phyloP scores from a whole-genome alignment of 2,329 filamentous ascomycete genomes.

The Madurella mycetomatis region DNA sequence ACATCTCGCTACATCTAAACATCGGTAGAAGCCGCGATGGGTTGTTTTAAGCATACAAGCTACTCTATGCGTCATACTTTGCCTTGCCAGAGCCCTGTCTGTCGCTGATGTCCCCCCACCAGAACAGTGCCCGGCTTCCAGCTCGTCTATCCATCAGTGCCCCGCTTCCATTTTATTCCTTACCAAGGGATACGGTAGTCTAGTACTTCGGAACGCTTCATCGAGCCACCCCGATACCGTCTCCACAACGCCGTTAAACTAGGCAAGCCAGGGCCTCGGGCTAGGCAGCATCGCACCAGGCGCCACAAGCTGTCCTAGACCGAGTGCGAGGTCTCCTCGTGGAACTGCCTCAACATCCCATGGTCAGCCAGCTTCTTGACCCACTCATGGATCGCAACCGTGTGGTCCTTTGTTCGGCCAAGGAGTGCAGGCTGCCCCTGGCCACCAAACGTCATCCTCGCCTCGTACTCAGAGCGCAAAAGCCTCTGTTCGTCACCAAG shows the following conservation, averaged over 20 bases:
- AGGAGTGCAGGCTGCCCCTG: constrained; percentile 2
- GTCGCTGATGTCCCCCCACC: too few relatives aligned
- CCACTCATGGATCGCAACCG: constrained; percentile 64
- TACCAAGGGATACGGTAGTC: not conserved
- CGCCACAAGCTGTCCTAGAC: not conserved
- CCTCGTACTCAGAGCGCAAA: constrained; percentile 3
- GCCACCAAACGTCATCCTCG: constrained; percentile 40
- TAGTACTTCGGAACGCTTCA: not conserved
- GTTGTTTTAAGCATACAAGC: too few relatives aligned
- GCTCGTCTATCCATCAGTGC: too few relatives aligned
- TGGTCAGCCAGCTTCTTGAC: constrained; percentile 64
- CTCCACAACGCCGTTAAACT: not conserved
- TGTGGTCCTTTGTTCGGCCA: constrained; percentile 62
- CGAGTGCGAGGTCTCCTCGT: constrained; percentile 13
- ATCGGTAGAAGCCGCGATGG: too few relatives aligned
- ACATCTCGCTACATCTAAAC: too few relatives aligned
- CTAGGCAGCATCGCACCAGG: not conserved
- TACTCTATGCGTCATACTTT: too few relatives aligned
- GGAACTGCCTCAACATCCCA: constrained; percentile 49
- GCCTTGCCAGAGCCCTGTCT: too few relatives aligned
- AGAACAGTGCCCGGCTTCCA: too few relatives aligned
- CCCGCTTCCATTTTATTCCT: too few relatives aligned
- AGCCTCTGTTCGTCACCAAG: constrained; percentile 9
- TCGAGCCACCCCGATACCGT: not conserved
- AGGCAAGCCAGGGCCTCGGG: too few relatives aligned